A percentile compares a stretch with the other conserved stretches of the same genome.
phyloP scores from a whole-genome alignment of 1,284 basidiomycete genomes.

The Neonothopanus nambi region DNA sequence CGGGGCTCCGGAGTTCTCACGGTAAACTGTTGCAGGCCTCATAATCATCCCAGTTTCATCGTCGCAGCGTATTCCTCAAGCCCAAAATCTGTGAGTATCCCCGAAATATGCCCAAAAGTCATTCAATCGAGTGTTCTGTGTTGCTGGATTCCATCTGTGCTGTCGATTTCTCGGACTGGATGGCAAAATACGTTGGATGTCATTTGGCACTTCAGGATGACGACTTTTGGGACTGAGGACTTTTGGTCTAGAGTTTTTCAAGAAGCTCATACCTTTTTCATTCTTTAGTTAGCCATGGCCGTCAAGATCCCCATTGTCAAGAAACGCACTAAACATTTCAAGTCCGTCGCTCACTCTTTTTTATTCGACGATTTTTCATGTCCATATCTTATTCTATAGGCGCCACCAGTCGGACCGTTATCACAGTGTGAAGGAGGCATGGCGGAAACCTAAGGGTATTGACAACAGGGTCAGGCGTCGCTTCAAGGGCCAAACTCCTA shows the following conservation, averaged over 20 bases:
- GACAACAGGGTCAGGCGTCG: conserved; percentile 94
- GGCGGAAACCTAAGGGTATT: conserved; percentile 98
- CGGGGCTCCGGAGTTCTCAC: background rate
- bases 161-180: background rate
- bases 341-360: conserved; percentile 53
- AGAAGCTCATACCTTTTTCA: conserved; percentile 5
- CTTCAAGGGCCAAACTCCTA: conserved; percentile 93
- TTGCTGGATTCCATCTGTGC: background rate
- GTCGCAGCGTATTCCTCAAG: conserved; percentile 27
- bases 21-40: background rate
- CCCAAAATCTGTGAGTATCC: conserved; percentile 40
- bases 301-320: conserved; percentile 91
- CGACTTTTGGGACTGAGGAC: background rate
- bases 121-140: background rate
- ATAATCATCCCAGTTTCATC: background rate
- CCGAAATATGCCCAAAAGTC: conserved; percentile 4
- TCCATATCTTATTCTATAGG: conserved; percentile 43
- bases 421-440: conserved; percentile 92
- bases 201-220: conserved; percentile 27
- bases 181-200: conserved; percentile 33
- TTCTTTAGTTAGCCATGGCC: conserved; percentile 65
- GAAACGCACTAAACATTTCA: conserved; percentile 96
- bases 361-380: conserved; percentile 11
- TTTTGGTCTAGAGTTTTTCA: background rate
- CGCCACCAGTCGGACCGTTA: conserved; percentile 98